Evolutionary conservation across 441 rosid genomes (phyloP).

Genomic region (Adansonia rubrostipa): DNA sequence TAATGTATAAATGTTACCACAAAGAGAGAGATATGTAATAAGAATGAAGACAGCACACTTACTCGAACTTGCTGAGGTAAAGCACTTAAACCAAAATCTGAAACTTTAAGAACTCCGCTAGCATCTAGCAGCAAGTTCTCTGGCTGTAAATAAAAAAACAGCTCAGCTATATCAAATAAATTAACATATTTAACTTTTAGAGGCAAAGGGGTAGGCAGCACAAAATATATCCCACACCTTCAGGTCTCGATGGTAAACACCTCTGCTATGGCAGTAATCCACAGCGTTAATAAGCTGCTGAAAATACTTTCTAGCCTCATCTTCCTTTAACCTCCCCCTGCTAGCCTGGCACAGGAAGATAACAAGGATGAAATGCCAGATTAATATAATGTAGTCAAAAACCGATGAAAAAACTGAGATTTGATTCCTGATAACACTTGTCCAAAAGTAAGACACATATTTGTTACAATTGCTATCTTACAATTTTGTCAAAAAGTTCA

Average conservation of each 20-base stretch:
- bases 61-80: conserved; percentile 99
- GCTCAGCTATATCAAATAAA: neutral
- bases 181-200: neutral
- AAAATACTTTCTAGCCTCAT: conserved; percentile 90
- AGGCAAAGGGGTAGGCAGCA: neutral
- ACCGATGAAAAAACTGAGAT: conserved; percentile 2
- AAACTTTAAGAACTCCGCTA: conserved; percentile 79
- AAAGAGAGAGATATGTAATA: neutral
- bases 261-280: conserved; percentile 95
- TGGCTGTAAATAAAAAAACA: conserved; percentile 60
- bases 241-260: conserved; percentile 91
- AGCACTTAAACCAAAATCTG: conserved; percentile 98
- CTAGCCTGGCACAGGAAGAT: conserved; percentile 62
- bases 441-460: conserved; percentile 3
- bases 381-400: neutral
- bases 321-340: conserved; percentile 91
- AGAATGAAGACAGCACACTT: conserved; percentile 40
- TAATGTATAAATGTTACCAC: neutral
- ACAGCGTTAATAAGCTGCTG: conserved; percentile 97
- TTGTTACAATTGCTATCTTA: conserved; percentile 43
- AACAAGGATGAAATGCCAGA: neutral
- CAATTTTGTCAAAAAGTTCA: conserved; percentile 97
- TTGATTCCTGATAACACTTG: neutral
- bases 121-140: conserved; percentile 95
- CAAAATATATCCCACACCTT: conserved; percentile 53